These are phyloP conservation scores for Tylopilus vinaceipallidus DNA, from an alignment of 768 basidiomycete species.

Conservation along the genomic window DNA sequence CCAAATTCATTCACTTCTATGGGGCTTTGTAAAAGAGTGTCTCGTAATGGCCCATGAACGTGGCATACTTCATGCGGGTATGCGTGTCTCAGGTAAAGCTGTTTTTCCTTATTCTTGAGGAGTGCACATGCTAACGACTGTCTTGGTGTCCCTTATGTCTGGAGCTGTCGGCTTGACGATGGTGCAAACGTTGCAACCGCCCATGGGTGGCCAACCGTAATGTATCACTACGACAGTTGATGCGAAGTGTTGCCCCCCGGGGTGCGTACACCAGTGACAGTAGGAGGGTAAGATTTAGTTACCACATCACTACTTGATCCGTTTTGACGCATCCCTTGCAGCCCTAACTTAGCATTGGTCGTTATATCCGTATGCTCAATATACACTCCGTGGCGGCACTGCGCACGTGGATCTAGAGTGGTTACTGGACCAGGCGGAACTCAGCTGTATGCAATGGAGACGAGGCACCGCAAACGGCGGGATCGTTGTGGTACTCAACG, in stretches of 20 bases:
- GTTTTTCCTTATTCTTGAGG: neutral
- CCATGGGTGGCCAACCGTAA: neutral
- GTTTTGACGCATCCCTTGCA: neutral
- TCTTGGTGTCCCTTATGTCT: conserved; percentile 2
- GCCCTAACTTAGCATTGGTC: conserved; percentile 4
- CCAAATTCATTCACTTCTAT: conserved; percentile 8
- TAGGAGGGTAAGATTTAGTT: conserved; percentile 2
- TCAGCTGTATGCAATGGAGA: conserved; percentile 33
- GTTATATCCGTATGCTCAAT: conserved; percentile 37
- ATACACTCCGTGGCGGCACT: conserved; percentile 41
- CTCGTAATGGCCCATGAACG: neutral
- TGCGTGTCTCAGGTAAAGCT: conserved; percentile 1
- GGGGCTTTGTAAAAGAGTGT: conserved; percentile 21
- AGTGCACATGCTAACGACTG: neutral
- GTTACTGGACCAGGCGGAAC: conserved; percentile 45
- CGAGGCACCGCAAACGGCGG: conserved; percentile 3
- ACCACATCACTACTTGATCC: neutral
- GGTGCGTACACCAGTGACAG: neutral
- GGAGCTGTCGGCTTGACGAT: conserved; percentile 6
- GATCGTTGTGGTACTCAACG: conserved; percentile 5
- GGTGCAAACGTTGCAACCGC: conserved; percentile 8
- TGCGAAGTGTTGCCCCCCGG: neutral
- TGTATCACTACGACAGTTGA: neutral
- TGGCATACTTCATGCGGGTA: neutral
- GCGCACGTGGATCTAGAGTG: conserved; percentile 41